Evolutionary conservation across 78 protist species (phyloP).

Genomic region (Chrysochromulina parva): DNA sequence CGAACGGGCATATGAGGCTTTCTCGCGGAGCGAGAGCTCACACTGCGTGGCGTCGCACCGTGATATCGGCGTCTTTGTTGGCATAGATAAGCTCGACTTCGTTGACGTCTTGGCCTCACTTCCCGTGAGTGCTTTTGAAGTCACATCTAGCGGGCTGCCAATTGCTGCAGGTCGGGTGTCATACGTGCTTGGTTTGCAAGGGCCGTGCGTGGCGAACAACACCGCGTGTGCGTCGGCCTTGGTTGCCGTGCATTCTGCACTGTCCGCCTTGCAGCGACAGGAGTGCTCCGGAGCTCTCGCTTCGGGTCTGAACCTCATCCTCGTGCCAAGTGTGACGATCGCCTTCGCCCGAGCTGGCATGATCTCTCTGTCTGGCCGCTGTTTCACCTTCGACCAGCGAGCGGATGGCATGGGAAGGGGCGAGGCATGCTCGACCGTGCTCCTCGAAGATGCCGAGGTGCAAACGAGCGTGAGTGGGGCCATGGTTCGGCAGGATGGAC

Average conservation of each 20-base stretch:
- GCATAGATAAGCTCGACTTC: not conserved
- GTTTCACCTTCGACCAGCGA: slow-evolving; percentile 65
- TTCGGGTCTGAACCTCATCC: not conserved
- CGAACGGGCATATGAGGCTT: not conserved
- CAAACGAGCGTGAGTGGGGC: not conserved
- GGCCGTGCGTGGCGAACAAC: slow-evolving; percentile 80
- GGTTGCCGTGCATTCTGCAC: slow-evolving; percentile 70
- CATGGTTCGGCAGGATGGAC: slow-evolving; percentile 63
- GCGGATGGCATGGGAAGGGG: slow-evolving; percentile 88
- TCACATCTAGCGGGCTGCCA: not conserved
- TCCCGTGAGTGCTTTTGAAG: not conserved
- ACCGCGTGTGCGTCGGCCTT: slow-evolving; percentile 89
- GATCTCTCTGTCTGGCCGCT: slow-evolving; percentile 61
- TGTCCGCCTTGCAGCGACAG: slow-evolving; percentile 16
- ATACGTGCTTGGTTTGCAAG: slow-evolving; percentile 70
- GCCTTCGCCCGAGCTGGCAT: slow-evolving; percentile 55
- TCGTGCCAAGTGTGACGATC: not conserved
- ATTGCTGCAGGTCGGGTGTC: slow-evolving; percentile 58
- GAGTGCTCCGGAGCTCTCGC: not conserved
- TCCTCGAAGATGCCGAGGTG: slow-evolving; percentile 5
- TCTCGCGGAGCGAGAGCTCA: not conserved
- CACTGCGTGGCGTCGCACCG: too few species aligned
- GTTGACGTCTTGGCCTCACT: not conserved
- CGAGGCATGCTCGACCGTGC: slow-evolving; percentile 76
- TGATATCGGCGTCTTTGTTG: not conserved